phyloP scores from a whole-genome alignment of 371 early-diverging fungal genomes.

The Nematocida parisii region DNA sequence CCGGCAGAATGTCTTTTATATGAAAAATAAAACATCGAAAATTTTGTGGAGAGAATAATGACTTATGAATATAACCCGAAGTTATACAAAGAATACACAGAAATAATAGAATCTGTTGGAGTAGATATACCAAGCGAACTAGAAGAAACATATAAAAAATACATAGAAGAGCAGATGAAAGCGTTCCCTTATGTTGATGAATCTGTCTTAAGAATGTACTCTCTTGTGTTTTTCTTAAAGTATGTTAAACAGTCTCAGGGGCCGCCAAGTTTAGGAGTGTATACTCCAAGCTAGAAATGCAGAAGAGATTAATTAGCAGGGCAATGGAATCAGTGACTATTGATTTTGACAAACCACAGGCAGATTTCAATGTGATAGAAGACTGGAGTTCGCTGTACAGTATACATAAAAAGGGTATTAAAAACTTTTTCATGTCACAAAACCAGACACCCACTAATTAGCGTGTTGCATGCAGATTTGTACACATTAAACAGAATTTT shows the following conservation, averaged over 20 bases:
- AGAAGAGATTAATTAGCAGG: slow-evolving; percentile 39
- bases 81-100: slow-evolving; percentile 35
- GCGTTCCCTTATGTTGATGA: slow-evolving; percentile 26
- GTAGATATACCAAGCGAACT: slow-evolving; percentile 13
- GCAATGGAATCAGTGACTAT: slow-evolving; percentile 38
- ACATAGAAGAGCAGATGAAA: slow-evolving; percentile 35
- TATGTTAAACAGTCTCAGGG: slow-evolving; percentile 47
- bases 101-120: background rate
- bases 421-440: background rate
- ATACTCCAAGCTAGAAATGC: slow-evolving; percentile 48
- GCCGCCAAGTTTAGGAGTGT: slow-evolving; percentile 25
- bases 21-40: slow-evolving; percentile 4
- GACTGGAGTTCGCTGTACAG: slow-evolving; percentile 49
- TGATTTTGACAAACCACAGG: slow-evolving; percentile 3
- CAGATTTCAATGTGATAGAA: background rate
- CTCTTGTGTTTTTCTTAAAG: slow-evolving; percentile 48
- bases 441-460: background rate
- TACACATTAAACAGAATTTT: too few relatives aligned
- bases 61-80: slow-evolving; percentile 17
- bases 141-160: slow-evolving; percentile 29
- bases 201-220: slow-evolving; percentile 38
- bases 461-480: background rate
- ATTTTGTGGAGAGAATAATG: background rate
- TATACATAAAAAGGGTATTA: slow-evolving; percentile 13
- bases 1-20: too few relatives aligned